Conservation (phyloP, 768 basidiomycete genomes). For the Lactarius akahatsu region DNA sequence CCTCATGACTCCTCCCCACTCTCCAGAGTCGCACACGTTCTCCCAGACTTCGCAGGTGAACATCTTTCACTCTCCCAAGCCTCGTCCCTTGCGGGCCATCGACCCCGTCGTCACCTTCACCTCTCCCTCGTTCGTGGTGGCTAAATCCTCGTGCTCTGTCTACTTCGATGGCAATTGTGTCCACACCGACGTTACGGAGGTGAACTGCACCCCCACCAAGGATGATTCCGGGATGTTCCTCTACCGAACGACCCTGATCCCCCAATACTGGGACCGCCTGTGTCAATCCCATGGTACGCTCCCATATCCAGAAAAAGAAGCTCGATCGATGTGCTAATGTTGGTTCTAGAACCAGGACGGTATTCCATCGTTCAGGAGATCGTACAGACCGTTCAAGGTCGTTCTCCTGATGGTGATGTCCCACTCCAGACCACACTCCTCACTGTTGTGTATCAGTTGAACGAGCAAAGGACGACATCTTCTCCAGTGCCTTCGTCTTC, state of each 20-base stretch:
- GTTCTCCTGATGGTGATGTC: slow-evolving; percentile 21
- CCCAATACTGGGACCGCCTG: slow-evolving; percentile 63
- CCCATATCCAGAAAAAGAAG: not conserved
- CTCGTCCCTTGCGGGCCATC: slow-evolving; percentile 57
- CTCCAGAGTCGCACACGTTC: slow-evolving; percentile 23
- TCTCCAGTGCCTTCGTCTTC: slow-evolving; percentile 23
- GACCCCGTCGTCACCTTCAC: slow-evolving; percentile 68
- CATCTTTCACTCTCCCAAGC: slow-evolving; percentile 34
- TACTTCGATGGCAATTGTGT: slow-evolving; percentile 48
- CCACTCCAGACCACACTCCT: slow-evolving; percentile 27
- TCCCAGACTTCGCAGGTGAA: slow-evolving; percentile 25
- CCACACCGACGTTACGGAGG: slow-evolving; percentile 48
- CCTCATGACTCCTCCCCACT: slow-evolving; percentile 26
- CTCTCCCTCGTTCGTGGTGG: slow-evolving; percentile 47
- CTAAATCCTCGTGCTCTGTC: slow-evolving; percentile 57
- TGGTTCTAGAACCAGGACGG: slow-evolving; percentile 56
- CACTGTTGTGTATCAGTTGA: slow-evolving; percentile 34
- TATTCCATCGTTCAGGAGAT: slow-evolving; percentile 71
- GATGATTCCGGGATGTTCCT: slow-evolving; percentile 36
- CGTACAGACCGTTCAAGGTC: slow-evolving; percentile 29
- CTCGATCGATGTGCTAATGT: slow-evolving; percentile 14
- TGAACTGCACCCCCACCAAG: slow-evolving; percentile 24
- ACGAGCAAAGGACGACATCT: slow-evolving; percentile 26
- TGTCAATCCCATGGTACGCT: slow-evolving; percentile 53
- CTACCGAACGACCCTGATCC: slow-evolving; percentile 62